Conservation (phyloP, 1,284 basidiomycete species). For the Schizophyllum commune region DNA sequence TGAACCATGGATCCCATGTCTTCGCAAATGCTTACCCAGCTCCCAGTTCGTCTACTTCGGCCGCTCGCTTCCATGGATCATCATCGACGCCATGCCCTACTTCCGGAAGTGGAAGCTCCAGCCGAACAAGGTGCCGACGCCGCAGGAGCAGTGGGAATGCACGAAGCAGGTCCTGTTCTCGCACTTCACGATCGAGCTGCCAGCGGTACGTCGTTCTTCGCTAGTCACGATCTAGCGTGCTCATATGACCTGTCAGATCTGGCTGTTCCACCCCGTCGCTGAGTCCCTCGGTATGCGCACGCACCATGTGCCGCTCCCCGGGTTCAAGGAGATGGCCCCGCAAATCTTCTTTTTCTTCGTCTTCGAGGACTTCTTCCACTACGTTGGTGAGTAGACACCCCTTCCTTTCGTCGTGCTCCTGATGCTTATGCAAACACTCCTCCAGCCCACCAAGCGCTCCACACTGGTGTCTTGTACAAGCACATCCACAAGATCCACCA, state of each 20-base stretch:
- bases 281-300: constrained; percentile 88
- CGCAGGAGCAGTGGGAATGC: constrained; percentile 90
- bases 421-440: constrained; percentile 22
- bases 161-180: constrained; percentile 92
- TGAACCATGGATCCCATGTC: background rate
- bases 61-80: constrained; percentile 91
- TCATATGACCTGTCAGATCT: constrained; percentile 55
- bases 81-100: constrained; percentile 91
- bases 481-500: constrained; percentile 98
- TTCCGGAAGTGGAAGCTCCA: constrained; percentile 96
- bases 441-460: constrained; percentile 79
- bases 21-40: background rate
- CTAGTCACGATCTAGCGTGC: background rate
- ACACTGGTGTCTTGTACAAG: constrained; percentile 91
- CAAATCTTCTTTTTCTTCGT: constrained; percentile 92
- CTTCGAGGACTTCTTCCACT: constrained; percentile 95
- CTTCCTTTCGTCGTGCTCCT: background rate
- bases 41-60: constrained; percentile 92
- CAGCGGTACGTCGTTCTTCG: constrained; percentile 50
- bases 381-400: constrained; percentile 42
- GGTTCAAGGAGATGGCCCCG: constrained; percentile 58
- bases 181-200: constrained; percentile 95
- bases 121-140: constrained; percentile 74
- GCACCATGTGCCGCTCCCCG: constrained; percentile 88
- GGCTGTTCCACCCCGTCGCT: constrained; percentile 94